Conservation (phyloP, 164 flowering plant species). For the Umbellularia californica region DNA sequence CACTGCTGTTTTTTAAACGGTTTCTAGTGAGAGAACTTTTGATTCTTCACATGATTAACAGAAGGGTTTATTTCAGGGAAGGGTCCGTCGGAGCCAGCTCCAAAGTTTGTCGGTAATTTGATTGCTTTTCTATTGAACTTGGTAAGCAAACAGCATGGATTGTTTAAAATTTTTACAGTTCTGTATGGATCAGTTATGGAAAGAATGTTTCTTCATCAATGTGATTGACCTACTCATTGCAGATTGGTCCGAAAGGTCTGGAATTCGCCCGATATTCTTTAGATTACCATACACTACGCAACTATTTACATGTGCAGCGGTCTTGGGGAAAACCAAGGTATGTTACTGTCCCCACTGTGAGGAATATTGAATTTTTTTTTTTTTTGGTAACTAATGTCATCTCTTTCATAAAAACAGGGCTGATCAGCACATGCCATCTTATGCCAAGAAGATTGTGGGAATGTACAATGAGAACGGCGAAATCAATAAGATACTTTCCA, state of each 20-base stretch:
- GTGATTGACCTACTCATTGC: slow-evolving; percentile 13
- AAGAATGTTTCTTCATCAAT: background rate
- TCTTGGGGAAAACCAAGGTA: slow-evolving; percentile 90
- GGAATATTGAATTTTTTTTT: background rate
- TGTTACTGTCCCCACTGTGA: background rate
- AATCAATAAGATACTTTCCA: slow-evolving; percentile 68
- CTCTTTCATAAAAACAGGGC: slow-evolving; percentile 51
- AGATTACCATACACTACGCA: slow-evolving; percentile 93
- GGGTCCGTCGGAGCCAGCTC: slow-evolving; percentile 89
- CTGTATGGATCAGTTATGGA: background rate
- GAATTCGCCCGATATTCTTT: slow-evolving; percentile 96
- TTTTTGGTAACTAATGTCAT: background rate
- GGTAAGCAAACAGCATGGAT: slow-evolving; percentile 32
- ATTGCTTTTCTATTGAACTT: slow-evolving; percentile 79
- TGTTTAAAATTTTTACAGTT: too few relatives aligned
- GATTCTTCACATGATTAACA: background rate
- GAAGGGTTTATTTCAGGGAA: slow-evolving; percentile 41
- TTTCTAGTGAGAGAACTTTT: background rate
- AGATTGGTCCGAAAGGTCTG: slow-evolving; percentile 97
- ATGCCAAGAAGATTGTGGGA: slow-evolving; percentile 80
- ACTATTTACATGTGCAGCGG: slow-evolving; percentile 75
- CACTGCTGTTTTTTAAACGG: too few relatives aligned
- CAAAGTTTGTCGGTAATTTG: slow-evolving; percentile 77
- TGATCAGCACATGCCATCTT: slow-evolving; percentile 74
- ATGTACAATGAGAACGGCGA: slow-evolving; percentile 86